A percentile compares a stretch with the other conserved stretches of the same genome.
Evolutionary conservation across 2,329 filamentous ascomycete species (phyloP).

Genomic region (Epichloe sibirici): DNA sequence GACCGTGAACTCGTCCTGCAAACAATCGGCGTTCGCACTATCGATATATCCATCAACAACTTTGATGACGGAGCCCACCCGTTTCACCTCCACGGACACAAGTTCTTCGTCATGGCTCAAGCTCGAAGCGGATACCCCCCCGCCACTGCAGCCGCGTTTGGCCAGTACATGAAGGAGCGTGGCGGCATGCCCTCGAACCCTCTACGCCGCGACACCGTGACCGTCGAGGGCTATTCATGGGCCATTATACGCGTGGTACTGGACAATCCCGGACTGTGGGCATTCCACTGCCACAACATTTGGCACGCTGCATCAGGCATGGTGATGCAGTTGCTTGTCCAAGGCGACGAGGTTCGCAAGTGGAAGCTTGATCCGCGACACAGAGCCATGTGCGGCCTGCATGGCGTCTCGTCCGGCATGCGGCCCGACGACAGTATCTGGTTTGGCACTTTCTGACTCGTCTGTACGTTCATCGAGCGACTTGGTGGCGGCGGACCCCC

Average conservation of each 20-base stretch:
- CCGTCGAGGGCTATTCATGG: constrained; percentile 42
- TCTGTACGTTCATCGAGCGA: no score
- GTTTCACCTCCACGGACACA: constrained; percentile 48
- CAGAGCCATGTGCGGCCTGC: constrained; percentile 15
- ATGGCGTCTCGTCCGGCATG: constrained; percentile 20
- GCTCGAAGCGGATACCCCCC: constrained; percentile 23
- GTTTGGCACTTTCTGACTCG: constrained; percentile 20
- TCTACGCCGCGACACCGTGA: constrained; percentile 30
- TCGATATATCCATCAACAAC: constrained; percentile 46
- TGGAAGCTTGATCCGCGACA: constrained; percentile 15
- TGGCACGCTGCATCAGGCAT: constrained; percentile 49
- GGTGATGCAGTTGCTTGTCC: constrained; percentile 42
- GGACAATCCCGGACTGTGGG: constrained; percentile 47
- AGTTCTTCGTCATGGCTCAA: constrained; percentile 35
- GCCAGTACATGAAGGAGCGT: constrained; percentile 12
- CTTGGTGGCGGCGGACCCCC: no score
- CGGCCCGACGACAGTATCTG: constrained; percentile 24
- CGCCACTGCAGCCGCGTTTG: constrained; percentile 15
- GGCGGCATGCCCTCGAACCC: constrained; percentile 19
- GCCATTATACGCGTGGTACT: constrained; percentile 39
- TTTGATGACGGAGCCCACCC: constrained; percentile 38
- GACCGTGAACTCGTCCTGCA: constrained; percentile 32
- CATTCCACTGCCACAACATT: constrained; percentile 45
- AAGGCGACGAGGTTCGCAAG: constrained; percentile 14
- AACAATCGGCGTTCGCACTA: constrained; percentile 36